Conservation (phyloP, 495 filamentous ascomycete genomes). For the Jackrogersella minutella region DNA sequence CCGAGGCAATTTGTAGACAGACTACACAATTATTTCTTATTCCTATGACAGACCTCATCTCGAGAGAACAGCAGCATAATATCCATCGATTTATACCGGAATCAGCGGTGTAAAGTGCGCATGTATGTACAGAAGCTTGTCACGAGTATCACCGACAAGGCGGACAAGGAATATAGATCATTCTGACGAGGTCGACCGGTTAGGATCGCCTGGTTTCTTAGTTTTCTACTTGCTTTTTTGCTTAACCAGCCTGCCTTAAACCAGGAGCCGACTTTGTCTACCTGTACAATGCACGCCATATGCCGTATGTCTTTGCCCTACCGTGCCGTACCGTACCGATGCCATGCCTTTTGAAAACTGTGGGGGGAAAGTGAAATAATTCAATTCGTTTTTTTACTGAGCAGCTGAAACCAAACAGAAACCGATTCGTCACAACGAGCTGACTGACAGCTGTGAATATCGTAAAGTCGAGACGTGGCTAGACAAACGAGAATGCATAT, state of each 20-base stretch:
- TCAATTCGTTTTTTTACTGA: conserved; percentile 26
- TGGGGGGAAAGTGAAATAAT: conserved; percentile 13
- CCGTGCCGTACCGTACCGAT: conserved; percentile 36
- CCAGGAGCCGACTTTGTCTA: conserved; percentile 36
- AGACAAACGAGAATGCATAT: conserved; percentile 42
- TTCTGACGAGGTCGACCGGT: conserved; percentile 20
- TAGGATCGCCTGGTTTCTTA: conserved; percentile 23
- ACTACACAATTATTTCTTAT: background rate
- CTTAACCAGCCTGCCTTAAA: conserved; percentile 29
- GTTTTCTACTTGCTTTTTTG: conserved; percentile 30
- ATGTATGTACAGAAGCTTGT: background rate
- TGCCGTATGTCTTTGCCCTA: conserved; percentile 31
- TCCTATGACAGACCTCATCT: background rate
- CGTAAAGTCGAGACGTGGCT: conserved; percentile 29
- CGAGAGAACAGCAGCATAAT: background rate
- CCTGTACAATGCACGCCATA: conserved; percentile 42
- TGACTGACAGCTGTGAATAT: conserved; percentile 25
- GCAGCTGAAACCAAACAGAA: conserved; percentile 20
- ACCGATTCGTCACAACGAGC: conserved; percentile 32
- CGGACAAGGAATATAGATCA: background rate
- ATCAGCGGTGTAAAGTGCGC: background rate
- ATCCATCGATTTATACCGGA: background rate
- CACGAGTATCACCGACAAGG: background rate
- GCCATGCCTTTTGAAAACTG: conserved; percentile 29
- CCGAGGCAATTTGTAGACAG: background rate